Evolutionary conservation across 2,329 filamentous ascomycete genomes (phyloP).

Genomic region (Hymenoscyphus scutula): DNA sequence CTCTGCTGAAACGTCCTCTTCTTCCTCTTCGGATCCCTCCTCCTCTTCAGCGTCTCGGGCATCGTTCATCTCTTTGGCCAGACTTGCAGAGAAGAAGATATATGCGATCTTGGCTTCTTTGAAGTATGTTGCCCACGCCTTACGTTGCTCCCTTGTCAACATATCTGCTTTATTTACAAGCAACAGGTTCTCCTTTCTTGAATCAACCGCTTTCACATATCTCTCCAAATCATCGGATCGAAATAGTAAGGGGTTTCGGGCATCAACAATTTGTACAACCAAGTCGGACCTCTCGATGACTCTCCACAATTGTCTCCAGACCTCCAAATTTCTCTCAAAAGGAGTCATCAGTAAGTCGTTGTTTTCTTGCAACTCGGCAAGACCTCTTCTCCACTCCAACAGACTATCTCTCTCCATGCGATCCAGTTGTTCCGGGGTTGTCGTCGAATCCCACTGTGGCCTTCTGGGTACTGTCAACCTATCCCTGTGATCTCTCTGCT

Average conservation of each 20-base stretch:
- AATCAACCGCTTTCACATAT: conserved; percentile 91
- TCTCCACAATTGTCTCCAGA: conserved; percentile 97
- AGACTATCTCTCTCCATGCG: conserved; percentile 74
- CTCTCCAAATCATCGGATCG: conserved; percentile 88
- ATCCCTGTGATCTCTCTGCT: conserved; percentile 77
- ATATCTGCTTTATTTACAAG: conserved; percentile 99
- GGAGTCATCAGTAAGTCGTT: conserved; percentile 96
- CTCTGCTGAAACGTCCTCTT: conserved; percentile 22
- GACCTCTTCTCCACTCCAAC: conserved; percentile 81
- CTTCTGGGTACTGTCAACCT: conserved; percentile 85
- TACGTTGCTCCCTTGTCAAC: conserved; percentile 86
- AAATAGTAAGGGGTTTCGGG: conserved; percentile 90
- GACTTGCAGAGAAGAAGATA: conserved; percentile 90
- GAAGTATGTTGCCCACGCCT: conserved; percentile 84
- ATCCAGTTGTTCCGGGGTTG: conserved; percentile 81
- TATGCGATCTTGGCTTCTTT: conserved; percentile 78
- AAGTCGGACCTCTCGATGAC: conserved; percentile 96
- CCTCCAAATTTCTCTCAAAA: conserved; percentile 94
- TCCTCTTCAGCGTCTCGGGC: conserved; percentile 56
- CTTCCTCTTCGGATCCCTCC: conserved; percentile 45
- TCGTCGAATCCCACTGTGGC: conserved; percentile 82
- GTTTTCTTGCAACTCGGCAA: conserved; percentile 91
- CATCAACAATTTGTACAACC: conserved; percentile 97
- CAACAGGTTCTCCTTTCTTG: conserved; percentile 83
- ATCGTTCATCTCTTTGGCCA: conserved; percentile 89